Evolutionary conservation across 139 green algal species (phyloP), one percentile per base, ranked within the genome.

Genomic region (Closterium sp.): DNA sequence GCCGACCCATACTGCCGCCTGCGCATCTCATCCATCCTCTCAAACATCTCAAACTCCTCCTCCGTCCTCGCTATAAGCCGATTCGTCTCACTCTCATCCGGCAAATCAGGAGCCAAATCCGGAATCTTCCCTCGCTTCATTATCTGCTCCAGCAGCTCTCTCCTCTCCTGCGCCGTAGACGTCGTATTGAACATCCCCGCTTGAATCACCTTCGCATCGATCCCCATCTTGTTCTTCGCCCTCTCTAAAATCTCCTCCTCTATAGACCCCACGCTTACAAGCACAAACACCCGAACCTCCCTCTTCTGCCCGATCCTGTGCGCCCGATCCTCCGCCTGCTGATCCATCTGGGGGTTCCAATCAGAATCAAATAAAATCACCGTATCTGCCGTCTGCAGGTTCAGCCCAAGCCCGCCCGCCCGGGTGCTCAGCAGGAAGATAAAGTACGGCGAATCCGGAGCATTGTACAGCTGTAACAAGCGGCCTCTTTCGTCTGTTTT

Each of bases 361-460:
- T 96, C 96, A 30, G 90, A 95, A 93, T 97, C 96, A 87, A 97
- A 97, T 92, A 97, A 92, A 91, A 97, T 95, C 62, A 97, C 96
- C 17, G 97, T 98, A 94, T 98, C 96, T 1, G 97, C 97, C 21
- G 96, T 97, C 95, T 98, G 97, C 38, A 98, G 95, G 95, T 98
- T 98, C 85, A 98, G 95, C 30, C 97, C 97, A 29, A 98, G 95
- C 2, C 96, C 96, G 4, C 97, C 97, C 17, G 97, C 97, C 10
- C 97, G 95, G 0, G 97, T 98, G 86, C 95, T 97, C 24, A 98
- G 95, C 87, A 98, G 92, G 92, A 98, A 97, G 73, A 98, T 92
- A 93, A 97, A 97, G 87, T 95, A 93, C 19, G 92, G 79, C 17
- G 92, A 96, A 94, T 95, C 92, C 31, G 87, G 79, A 4, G 92